Base-by-base conservation (phyloP, 2,329 filamentous ascomycete genomes). In the Pseudogymnoascus sp. region DNA sequence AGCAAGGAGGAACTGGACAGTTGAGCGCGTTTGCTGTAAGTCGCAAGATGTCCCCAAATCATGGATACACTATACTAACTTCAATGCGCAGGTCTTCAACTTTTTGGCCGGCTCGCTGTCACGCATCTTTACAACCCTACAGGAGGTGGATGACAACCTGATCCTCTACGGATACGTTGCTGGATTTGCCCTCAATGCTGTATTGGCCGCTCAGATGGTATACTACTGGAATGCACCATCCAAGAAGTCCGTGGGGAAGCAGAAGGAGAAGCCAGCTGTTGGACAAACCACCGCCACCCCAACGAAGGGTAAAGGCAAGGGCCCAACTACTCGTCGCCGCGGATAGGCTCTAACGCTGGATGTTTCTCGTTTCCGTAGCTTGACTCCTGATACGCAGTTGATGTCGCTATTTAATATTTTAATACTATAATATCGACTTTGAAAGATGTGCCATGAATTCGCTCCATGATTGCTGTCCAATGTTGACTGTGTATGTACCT, bases 141-240 rank as follows among this genome's bases (percentile, higher is more conserved):
- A 97, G 73, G 94, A 99, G 80, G 94, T 99, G 64, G 90, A 96
- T 74, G 94, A 99, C 76, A 92, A 92, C 77, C 82, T 97, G 64
- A 97, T 99, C 70, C 83, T 99, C 26, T 97, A 96, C 77, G 90
- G 92, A 60, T 97, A 96, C 80, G 78, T 97, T 62, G 91, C 92
- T 6, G 94, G 92, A 29, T 97, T 97, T 74, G 78, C 81, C n/a
- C 84, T 99, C 69, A 99, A 99, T 76, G 81, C 87, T 63, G 83
- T 99, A 63, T 81, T 99, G 63, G 92, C 92, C 12, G 77, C 82
- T 39, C 94, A 99, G 79, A 94, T 99, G 89, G 73, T 96, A 29
- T 96, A 92, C 78, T 97, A 97, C 81, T 99, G 94, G 94, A 96
- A 97, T 71, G 77, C 81, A 6, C 82, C 83, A 8, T 79, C 81